Evolutionary conservation across 352 stramenopile species (phyloP), one percentile per base, ranked within the genome.

Genomic region (Halophytophthora polymorphica): DNA sequence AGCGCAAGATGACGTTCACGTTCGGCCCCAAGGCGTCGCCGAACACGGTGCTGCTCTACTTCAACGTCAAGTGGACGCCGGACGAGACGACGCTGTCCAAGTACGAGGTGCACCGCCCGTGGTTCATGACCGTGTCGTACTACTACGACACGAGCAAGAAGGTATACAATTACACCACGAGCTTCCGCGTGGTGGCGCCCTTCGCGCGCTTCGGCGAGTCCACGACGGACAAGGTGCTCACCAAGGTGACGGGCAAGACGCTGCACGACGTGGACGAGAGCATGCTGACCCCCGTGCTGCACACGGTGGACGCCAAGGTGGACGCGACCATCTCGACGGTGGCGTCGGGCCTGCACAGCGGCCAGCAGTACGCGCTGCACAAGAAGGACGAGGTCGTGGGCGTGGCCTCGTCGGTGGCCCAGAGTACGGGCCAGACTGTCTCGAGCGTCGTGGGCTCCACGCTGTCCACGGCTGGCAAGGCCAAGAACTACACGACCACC

Each of bases 131-230:
- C 19, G 71, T 65, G 39, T 82, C 76, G 50, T 91, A 88, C 64
- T 91, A 91, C 61, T 91, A 91, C 60, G 69, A 86, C 53, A 87
- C 75, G 37, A 75, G 69, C 25, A 91, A 91, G 77, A 76, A 60
- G 18, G 72, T 91, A 56, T 91, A 91, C 66, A 70, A 79, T 64
- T 91, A 91, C 68, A 81, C 81, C 36, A 91, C 81, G 35, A 89
- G 81, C 63, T 91, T 91, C 61, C 64, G 69, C 22, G 64, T 84
- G 39, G 70, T 91, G n/a, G 69, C 68, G 36, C 59, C 59, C 13
- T 69, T 91, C 33, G 81, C 81, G 12, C 77, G 73, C 11, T 63
- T 89, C 36, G 76, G 77, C 44, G 77, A 91, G 65, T 70, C 63
- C 10, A 89, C 69, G 17, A 69, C 77, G 21, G 88, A 91, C 58